Conservation (phyloP, 768 basidiomycete genomes). For the Hemileccinum rubropunctum region DNA sequence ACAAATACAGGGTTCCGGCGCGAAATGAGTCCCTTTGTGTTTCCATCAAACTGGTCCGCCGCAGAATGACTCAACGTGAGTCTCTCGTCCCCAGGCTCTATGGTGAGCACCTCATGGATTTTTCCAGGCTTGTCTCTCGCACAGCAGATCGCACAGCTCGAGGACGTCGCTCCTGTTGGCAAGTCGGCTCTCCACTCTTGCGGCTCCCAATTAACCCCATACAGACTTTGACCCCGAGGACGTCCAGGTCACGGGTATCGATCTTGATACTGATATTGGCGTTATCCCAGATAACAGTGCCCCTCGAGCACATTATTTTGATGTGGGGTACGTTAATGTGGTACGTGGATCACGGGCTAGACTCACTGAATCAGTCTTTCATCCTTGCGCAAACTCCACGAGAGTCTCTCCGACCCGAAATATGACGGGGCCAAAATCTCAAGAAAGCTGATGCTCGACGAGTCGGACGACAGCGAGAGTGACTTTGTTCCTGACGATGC, state of each 20-base stretch:
- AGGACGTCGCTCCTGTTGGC: slow-evolving; percentile 70
- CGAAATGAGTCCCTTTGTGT: neutral
- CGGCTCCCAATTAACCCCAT: slow-evolving; percentile 6
- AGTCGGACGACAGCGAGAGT: slow-evolving; percentile 22
- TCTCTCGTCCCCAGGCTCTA: slow-evolving; percentile 5
- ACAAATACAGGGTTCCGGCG: slow-evolving; percentile 10
- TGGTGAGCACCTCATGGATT: slow-evolving; percentile 2
- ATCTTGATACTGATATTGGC: slow-evolving; percentile 36
- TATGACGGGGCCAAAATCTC: slow-evolving; percentile 70
- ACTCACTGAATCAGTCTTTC: slow-evolving; percentile 52
- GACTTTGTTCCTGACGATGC: slow-evolving; percentile 8
- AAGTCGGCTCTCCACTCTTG: slow-evolving; percentile 22
- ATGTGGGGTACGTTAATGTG: slow-evolving; percentile 65
- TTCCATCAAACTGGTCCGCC: neutral
- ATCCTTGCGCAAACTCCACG: slow-evolving; percentile 59
- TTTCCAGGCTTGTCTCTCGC: slow-evolving; percentile 55
- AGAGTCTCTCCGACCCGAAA: slow-evolving; percentile 70
- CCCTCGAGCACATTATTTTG: slow-evolving; percentile 75
- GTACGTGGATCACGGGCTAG: slow-evolving; percentile 1
- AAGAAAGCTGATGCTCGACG: slow-evolving; percentile 52
- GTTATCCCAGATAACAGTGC: slow-evolving; percentile 32
- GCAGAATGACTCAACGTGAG: slow-evolving; percentile 30
- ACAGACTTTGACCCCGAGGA: slow-evolving; percentile 79
- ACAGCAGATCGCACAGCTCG: slow-evolving; percentile 80
- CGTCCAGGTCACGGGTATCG: slow-evolving; percentile 42